Base-by-base conservation (phyloP, 2,329 filamentous ascomycete genomes). In the Aspergillus neotritici region DNA sequence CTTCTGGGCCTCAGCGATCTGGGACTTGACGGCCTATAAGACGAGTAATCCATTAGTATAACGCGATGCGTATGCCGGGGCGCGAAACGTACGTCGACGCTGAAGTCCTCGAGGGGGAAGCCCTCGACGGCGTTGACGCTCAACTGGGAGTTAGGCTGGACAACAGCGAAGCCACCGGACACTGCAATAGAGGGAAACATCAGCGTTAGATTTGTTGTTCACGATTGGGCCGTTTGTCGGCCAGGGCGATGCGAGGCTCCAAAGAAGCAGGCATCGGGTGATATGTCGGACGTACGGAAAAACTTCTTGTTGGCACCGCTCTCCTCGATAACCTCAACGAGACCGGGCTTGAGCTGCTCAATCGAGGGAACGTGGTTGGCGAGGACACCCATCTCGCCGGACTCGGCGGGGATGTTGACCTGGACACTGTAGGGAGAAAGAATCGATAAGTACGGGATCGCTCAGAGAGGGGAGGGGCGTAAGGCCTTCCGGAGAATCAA, bases 91-190 rank as follows among this genome's bases (percentile, higher is more conserved):
- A 80, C 77, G 52, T 97, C 93, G 57, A 82, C 76, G 78, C 87
- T 95, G 79, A 98, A 98, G 66, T 96, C 89, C 73, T 97, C 93
- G 47, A 98, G 74, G 52, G 91, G 77, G 78, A 83, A 97, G 48
- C 87, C 93, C 79, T 98, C 93, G 50, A 94, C 87, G 58, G 93
- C 90, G 75, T 97, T 98, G 79, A 98, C 95, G 85, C 87, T 96
- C 71, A 98, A 78, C 63, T 83, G 73, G 32, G 90, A 97, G 78
- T 89, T 84, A 65, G 93, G 93, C 78, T 98, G 93, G 50, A 98
- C 89, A 61, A 93, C 84, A 62, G 93, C 93, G 66, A 98, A 98
- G 58, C 93, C 93, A 66, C 93, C 93, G 54, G 93, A 95, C 50
- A 97, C 90, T 96, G 56, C 13, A 46, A 10, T 17, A 32, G 32